These are phyloP conservation scores for Helminthosporium solani DNA, from an alignment of 2,329 filamentous ascomycete genomes.

Conservation along the genomic window DNA sequence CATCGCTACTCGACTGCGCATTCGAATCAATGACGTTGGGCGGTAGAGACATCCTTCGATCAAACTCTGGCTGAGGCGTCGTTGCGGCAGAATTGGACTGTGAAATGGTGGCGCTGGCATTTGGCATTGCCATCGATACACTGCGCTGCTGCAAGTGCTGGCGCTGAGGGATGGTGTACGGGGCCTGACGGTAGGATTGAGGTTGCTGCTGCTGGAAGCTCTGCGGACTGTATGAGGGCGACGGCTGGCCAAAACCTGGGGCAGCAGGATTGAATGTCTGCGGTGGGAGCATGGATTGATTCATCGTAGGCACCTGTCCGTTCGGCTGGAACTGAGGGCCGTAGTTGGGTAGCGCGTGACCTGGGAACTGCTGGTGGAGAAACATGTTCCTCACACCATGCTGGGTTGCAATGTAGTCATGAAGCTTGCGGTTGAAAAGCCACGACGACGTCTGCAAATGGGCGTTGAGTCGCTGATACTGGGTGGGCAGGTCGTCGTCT, in stretches of 20 bases:
- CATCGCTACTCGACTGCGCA: slow-evolving; percentile 13
- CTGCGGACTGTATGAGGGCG: slow-evolving; percentile 25
- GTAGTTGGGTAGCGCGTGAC: slow-evolving; percentile 23
- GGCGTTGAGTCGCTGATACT: slow-evolving; percentile 63
- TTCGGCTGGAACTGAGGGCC: slow-evolving; percentile 15
- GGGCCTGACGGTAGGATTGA: slow-evolving; percentile 45
- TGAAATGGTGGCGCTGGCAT: slow-evolving; percentile 28
- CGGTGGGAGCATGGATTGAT: slow-evolving; percentile 36
- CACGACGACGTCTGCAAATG: slow-evolving; percentile 62
- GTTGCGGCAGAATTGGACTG: slow-evolving; percentile 19
- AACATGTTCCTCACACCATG: slow-evolving; percentile 55
- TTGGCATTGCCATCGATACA: slow-evolving; percentile 43
- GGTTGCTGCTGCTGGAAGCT: slow-evolving; percentile 21
- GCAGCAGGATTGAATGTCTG: slow-evolving; percentile 34
- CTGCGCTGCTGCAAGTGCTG: slow-evolving; percentile 45
- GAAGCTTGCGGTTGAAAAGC: slow-evolving; percentile 63
- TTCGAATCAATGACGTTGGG: slow-evolving; percentile 27
- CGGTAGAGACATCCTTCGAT: slow-evolving; percentile 49
- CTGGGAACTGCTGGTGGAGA: slow-evolving; percentile 39
- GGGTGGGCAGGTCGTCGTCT: slow-evolving; percentile 73
- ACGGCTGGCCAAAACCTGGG: slow-evolving; percentile 15
- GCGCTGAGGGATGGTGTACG: slow-evolving; percentile 49
- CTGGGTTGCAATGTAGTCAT: slow-evolving; percentile 59
- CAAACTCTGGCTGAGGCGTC: slow-evolving; percentile 27
- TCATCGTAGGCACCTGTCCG: slow-evolving; percentile 21